Base-by-base conservation (phyloP, 2,329 filamentous ascomycete species). In the Ceratocystis diversiconidia region DNA sequence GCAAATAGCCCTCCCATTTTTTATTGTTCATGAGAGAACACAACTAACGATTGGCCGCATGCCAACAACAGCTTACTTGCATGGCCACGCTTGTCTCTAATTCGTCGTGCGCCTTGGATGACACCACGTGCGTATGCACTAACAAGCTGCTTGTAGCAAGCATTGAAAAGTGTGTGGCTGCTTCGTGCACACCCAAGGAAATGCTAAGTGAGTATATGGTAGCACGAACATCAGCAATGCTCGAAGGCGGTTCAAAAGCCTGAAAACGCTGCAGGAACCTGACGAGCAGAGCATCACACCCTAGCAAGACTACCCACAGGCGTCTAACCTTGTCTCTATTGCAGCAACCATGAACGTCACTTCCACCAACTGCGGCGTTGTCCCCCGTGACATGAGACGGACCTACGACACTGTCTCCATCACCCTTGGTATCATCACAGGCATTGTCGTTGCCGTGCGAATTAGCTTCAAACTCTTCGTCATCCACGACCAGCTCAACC, bases 381-480 rank as follows among this genome's bases (percentile, higher is more conserved):
- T 66, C 8, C 48, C 70, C 17, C 68, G 68, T 5, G 70, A 73
- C 66, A 75, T 73, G 67, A 74, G 61, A 68, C 68, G 70, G n/a
- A 70, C 74, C 46, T 71, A 74, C 55, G 67, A 74, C 19, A 72
- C 70, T 17, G 70, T 75, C 2, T 70, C 73, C 68, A 67, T 70
- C 68, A 44, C 67, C 69, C 68, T 75, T 57, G 74, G 70, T 63
- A 70, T 72, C 17, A 71, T 77, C 28, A 73, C 75, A 5, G 74
- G 71, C 36, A 69, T 74, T 55, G 73, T 76, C 61, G 70, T 79
- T 36, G 65, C 73, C 5, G 68, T 75, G n/a, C 78, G 78, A 17
- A 72, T 78, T 8, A 68, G 69, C 3, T 73, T 72, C 62, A 73
- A 71, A 48, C 67, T 76, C 22, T 71, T 76, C 12, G 66, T 71